phyloP scores from a whole-genome alignment of 345 rosid species.

The Populus simonii region DNA sequence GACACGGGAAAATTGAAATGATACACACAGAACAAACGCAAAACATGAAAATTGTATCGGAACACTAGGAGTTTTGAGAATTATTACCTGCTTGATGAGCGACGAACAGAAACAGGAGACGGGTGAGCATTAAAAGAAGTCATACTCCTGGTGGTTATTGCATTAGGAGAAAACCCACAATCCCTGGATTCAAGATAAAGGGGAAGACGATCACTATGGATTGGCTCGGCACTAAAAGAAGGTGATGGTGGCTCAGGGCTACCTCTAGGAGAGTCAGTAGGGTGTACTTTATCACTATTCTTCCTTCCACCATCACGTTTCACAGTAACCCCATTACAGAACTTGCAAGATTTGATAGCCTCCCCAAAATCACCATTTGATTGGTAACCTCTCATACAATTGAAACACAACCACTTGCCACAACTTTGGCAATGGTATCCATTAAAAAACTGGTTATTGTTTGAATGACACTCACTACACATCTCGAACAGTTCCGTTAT shows the following conservation, averaged over 20 bases:
- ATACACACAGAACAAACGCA: neutral
- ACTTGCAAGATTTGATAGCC: constrained; percentile 51
- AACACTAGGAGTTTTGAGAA: neutral
- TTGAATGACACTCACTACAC: constrained; percentile 50
- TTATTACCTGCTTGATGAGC: constrained; percentile 63
- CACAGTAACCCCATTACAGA: constrained; percentile 44
- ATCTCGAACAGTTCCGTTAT: constrained; percentile 29
- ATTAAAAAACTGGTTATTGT: constrained; percentile 25
- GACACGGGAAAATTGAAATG: neutral
- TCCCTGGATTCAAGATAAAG: constrained; percentile 52
- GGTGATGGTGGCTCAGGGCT: constrained; percentile 70
- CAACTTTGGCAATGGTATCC: constrained; percentile 64
- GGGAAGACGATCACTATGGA: constrained; percentile 40
- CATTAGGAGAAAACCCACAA: constrained; percentile 40
- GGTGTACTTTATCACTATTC: constrained; percentile 73
- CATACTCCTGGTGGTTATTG: constrained; percentile 34
- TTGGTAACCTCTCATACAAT: constrained; percentile 33
- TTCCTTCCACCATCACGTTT: constrained; percentile 43
- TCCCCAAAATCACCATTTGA: constrained; percentile 20
- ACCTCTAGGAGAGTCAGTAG: constrained; percentile 49
- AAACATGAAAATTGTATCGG: neutral
- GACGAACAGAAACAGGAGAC: constrained; percentile 41
- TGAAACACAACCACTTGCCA: constrained; percentile 54
- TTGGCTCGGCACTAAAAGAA: constrained; percentile 32
- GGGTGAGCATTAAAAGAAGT: constrained; percentile 42